Conservation (phyloP, 2,329 filamentous ascomycete genomes). For the Pseudopyricularia cyperi region DNA sequence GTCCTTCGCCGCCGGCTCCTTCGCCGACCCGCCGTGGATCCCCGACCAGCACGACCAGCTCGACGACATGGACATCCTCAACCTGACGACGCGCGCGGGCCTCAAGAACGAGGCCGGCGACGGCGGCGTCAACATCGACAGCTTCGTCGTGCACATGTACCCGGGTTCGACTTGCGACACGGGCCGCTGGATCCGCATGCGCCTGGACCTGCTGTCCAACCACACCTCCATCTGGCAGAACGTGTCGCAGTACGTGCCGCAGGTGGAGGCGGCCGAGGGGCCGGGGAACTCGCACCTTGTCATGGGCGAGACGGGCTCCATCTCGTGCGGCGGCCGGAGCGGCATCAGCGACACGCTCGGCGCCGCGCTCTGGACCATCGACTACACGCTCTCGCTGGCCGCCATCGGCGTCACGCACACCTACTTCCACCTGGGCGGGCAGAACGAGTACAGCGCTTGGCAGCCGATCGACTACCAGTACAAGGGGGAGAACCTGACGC, state of each 20-base stretch:
- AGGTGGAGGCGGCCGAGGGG: conserved; percentile 18
- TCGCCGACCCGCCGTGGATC: conserved; percentile 21
- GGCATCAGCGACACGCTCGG: conserved; percentile 33
- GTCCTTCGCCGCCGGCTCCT: conserved; percentile 19
- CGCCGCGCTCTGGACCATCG: conserved; percentile 33
- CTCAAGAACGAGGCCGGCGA: conserved; percentile 8
- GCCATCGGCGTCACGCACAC: conserved; percentile 4
- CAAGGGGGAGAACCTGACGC: conserved; percentile 16
- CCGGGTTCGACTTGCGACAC: conserved; percentile 3
- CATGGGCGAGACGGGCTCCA: conserved; percentile 33
- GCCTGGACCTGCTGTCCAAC: conserved; percentile 23
- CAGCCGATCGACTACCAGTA: conserved; percentile 11
- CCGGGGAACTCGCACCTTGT: conserved; percentile 24
- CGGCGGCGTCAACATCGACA: conserved; percentile 15
- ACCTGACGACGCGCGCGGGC: conserved; percentile 12
- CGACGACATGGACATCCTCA: conserved; percentile 21
- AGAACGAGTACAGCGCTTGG: conserved; percentile 12
- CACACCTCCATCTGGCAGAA: conserved; percentile 9
- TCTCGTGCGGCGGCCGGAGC: conserved; percentile 21
- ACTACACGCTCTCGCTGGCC: conserved; percentile 16
- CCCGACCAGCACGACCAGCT: conserved; percentile 21
- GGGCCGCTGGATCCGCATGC: conserved; percentile 18
- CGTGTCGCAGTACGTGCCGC: conserved; percentile 12
- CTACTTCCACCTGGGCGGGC: conserved; percentile 10
- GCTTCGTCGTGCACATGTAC: conserved; percentile 4